These are phyloP conservation scores for Auriscalpium microsporum DNA, from an alignment of 768 basidiomycete species.

Conservation along the genomic window DNA sequence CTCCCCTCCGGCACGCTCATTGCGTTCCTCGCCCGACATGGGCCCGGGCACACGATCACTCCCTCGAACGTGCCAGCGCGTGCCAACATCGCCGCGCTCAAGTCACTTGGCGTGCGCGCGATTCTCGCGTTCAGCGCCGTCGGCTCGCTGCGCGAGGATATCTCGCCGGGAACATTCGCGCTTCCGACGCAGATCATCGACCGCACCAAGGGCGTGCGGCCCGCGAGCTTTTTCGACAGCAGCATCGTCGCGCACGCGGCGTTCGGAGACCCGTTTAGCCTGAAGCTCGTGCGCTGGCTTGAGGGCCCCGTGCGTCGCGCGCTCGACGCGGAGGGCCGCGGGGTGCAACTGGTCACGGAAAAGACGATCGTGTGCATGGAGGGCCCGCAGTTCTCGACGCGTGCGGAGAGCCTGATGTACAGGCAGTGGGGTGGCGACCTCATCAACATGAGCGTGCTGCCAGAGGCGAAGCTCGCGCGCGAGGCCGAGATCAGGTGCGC, in stretches of 20 bases:
- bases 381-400: constrained; percentile 95
- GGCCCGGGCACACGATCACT: constrained; percentile 64
- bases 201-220: constrained; percentile 89
- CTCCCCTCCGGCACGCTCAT: constrained; percentile 73
- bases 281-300: constrained; percentile 55
- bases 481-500: constrained; percentile 88
- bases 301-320: constrained; percentile 55
- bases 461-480: constrained; percentile 93
- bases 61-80: constrained; percentile 78
- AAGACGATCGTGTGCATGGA: constrained; percentile 96
- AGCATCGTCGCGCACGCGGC: constrained; percentile 84
- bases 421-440: constrained; percentile 86
- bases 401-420: constrained; percentile 94
- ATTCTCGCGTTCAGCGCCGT: constrained; percentile 95
- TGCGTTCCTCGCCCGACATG: constrained; percentile 92
- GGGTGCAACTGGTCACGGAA: constrained; percentile 65
- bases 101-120: constrained; percentile 81
- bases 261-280: constrained; percentile 89
- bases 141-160: constrained; percentile 89
- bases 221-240: constrained; percentile 79
- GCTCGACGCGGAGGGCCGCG: constrained; percentile 47
- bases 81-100: constrained; percentile 94
- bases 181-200: constrained; percentile 93
- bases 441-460: constrained; percentile 96
- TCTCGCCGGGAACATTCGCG: constrained; percentile 80